These are phyloP conservation scores for Globisporangium spinosum DNA, from an alignment of 352 stramenopile genomes.

Conservation along the genomic window DNA sequence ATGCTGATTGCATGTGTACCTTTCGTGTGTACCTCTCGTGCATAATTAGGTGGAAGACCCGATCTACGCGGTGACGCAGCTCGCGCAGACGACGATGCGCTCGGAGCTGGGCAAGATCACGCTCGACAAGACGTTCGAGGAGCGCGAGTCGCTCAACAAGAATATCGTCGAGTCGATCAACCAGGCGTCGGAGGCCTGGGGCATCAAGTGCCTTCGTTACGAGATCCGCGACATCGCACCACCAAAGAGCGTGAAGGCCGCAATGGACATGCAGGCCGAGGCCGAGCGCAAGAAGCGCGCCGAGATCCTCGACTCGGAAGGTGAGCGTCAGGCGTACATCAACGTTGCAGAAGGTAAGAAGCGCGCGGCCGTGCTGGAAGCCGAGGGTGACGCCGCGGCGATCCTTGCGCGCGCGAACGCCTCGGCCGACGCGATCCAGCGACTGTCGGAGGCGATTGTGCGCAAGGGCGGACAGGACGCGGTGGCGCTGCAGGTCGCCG, in stretches of 20 bases:
- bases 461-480: conserved; percentile 70
- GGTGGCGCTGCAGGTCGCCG: conserved; percentile 82
- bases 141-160: conserved; percentile 90
- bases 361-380: conserved; percentile 77
- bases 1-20: not conserved
- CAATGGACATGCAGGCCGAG: conserved; percentile 93
- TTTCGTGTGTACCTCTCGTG: not conserved
- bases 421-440: conserved; percentile 77
- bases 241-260: conserved; percentile 79
- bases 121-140: conserved; percentile 92
- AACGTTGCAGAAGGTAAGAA: conserved; percentile 91
- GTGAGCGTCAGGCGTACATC: conserved; percentile 81
- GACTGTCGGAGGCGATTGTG: conserved; percentile 68
- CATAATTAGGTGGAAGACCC: conserved; percentile 58
- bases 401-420: conserved; percentile 82
- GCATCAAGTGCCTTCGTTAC: conserved; percentile 89
- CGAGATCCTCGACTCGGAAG: conserved; percentile 90
- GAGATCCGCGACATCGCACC: conserved; percentile 90
- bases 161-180: conserved; percentile 91
- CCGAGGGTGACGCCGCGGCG: conserved; percentile 80
- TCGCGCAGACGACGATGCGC: conserved; percentile 91
- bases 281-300: conserved; percentile 89
- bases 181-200: conserved; percentile 87
- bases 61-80: conserved; percentile 88
- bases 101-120: conserved; percentile 92